A percentile compares a stretch with the other conserved stretches of the same genome.
These are phyloP conservation scores for Aspergillus hortae DNA, from an alignment of 2,329 filamentous ascomycete genomes.

Conservation along the genomic window DNA sequence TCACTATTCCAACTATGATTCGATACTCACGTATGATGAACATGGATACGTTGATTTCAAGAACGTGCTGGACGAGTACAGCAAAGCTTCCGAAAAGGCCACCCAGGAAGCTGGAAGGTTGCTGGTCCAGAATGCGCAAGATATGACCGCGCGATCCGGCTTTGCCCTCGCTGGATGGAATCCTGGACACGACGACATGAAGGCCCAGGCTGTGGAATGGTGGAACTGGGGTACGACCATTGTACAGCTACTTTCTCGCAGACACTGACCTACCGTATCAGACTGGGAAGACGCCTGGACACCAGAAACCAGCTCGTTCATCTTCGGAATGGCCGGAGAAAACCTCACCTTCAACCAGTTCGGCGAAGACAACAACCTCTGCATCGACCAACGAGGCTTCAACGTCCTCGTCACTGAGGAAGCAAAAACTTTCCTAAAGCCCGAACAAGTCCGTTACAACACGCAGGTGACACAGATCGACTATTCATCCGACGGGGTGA, in stretches of 20 bases:
- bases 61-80: constrained; percentile 50
- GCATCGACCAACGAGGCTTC: constrained; percentile 60
- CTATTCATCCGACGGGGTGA: constrained; percentile 53
- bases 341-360: constrained; percentile 63
- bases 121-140: constrained; percentile 59
- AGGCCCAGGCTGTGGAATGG: constrained; percentile 60
- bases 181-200: constrained; percentile 51
- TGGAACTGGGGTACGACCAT: constrained; percentile 42
- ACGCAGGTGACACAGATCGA: constrained; percentile 55
- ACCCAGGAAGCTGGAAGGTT: constrained; percentile 55
- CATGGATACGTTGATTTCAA: constrained; percentile 53
- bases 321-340: constrained; percentile 54
- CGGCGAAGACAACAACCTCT: constrained; percentile 60
- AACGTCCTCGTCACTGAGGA: constrained; percentile 56
- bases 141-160: constrained; percentile 58
- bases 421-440: constrained; percentile 54
- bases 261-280: constrained; percentile 2
- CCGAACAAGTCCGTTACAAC: constrained; percentile 55
- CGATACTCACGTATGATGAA: constrained; percentile 59
- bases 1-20: constrained; percentile 56
- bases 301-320: constrained; percentile 55
- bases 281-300: constrained; percentile 59
- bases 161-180: constrained; percentile 61
- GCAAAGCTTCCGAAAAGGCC: constrained; percentile 44
- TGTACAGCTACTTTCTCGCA: too few relatives aligned